Conservation (phyloP, 331 rosid genomes). For the Saraca asoca region DNA sequence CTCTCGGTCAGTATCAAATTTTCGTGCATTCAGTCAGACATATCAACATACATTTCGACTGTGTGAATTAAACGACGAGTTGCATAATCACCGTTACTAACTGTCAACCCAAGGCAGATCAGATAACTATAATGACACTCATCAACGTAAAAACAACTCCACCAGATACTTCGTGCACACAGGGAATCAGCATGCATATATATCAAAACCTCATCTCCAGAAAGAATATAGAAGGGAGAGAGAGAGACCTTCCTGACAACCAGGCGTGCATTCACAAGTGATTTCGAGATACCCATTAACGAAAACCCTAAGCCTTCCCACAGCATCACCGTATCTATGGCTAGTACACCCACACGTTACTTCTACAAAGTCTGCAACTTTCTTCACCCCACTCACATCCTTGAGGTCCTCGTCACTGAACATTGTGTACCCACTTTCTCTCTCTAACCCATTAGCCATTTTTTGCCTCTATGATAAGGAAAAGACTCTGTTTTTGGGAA, state of each 20-base stretch:
- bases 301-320: slow-evolving; percentile 99
- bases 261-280: slow-evolving; percentile 98
- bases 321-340: slow-evolving; percentile 95
- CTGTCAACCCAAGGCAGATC: slow-evolving; percentile 44
- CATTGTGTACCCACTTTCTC: slow-evolving; percentile 58
- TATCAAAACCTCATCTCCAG: slow-evolving; percentile 46
- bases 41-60: slow-evolving; percentile 68
- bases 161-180: slow-evolving; percentile 28
- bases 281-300: slow-evolving; percentile 78
- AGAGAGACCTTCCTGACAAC: slow-evolving; percentile 89
- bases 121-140: slow-evolving; percentile 40
- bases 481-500: slow-evolving; percentile 43
- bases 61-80: slow-evolving; percentile 33
- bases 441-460: slow-evolving; percentile 71
- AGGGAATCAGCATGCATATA: slow-evolving; percentile 60
- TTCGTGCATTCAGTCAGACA: slow-evolving; percentile 57
- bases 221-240: slow-evolving; percentile 36
- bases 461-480: slow-evolving; percentile 11
- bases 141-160: slow-evolving; percentile 59
- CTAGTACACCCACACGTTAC: slow-evolving; percentile 97
- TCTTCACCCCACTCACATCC: slow-evolving; percentile 80
- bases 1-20: slow-evolving; percentile 16
- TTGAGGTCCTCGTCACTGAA: slow-evolving; percentile 88
- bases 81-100: slow-evolving; percentile 33
- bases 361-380: slow-evolving; percentile 71